Conservation (phyloP, 75 land plant species). For the Selaginella tamariscina region DNA sequence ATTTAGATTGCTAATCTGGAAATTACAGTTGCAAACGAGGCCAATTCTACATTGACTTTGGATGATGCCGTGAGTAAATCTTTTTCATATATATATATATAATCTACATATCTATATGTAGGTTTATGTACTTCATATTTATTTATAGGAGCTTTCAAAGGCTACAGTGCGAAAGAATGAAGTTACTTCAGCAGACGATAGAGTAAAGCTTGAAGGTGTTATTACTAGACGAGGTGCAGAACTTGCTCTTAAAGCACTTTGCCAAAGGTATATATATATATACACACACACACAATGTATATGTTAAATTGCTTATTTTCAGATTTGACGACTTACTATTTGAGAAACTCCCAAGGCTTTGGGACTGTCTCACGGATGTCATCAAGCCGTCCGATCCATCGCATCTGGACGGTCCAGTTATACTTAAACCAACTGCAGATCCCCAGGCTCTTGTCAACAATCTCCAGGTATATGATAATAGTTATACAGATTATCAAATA, state of each 20-base stretch:
- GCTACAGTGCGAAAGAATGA: constrained; percentile 35
- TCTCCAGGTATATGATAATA: constrained; percentile 55
- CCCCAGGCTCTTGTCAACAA: constrained; percentile 84
- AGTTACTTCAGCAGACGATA: constrained; percentile 37
- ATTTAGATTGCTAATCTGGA: too few species aligned
- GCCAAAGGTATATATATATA: too few species aligned
- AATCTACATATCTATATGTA: too few species aligned
- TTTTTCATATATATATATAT: too few species aligned
- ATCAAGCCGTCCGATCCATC: constrained; percentile 37
- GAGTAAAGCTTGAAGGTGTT: constrained; percentile 74
- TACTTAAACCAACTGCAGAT: constrained; percentile 40
- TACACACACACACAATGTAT: too few species aligned
- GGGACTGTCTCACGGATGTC: constrained; percentile 88
- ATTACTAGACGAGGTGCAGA: constrained; percentile 92
- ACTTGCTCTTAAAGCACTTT: constrained; percentile 65
- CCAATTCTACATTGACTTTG: constrained; percentile 37
- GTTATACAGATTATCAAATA: not conserved
- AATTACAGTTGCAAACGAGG: constrained; percentile 48
- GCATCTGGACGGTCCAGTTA: not conserved
- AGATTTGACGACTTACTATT: constrained; percentile 61
- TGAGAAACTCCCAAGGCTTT: constrained; percentile 77
- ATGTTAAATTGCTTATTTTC: too few species aligned
- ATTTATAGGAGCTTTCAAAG: constrained; percentile 19
- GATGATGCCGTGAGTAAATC: too few species aligned
- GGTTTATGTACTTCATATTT: too few species aligned